Evolutionary conservation across 345 rosid species (phyloP).

Genomic region (Nasturtium officinale): DNA sequence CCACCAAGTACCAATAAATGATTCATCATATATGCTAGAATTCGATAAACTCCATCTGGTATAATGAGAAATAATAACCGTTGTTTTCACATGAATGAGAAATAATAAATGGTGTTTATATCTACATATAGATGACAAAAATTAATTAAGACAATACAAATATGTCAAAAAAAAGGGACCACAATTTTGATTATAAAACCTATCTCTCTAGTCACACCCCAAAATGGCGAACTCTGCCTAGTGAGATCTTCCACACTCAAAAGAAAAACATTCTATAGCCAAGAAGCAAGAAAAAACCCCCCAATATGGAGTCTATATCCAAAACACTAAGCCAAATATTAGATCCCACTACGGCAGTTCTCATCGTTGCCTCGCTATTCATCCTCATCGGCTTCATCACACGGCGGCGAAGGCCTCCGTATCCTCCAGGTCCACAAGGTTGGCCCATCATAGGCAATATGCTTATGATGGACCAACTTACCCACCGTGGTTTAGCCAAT

Average conservation of each 20-base stretch:
- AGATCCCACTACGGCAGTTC: conserved; percentile 41
- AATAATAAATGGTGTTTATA: conserved; percentile 4
- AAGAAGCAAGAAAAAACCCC: not conserved
- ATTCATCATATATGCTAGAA: not conserved
- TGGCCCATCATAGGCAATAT: conserved; percentile 84
- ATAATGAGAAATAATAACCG: not conserved
- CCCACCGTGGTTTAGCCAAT: conserved; percentile 82
- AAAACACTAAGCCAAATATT: conserved; percentile 40
- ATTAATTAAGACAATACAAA: not conserved
- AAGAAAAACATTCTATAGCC: conserved; percentile 1
- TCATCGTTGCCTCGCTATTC: conserved; percentile 48
- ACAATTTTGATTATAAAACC: conserved; percentile 42
- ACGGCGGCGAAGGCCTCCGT: conserved; percentile 51
- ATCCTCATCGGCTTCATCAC: conserved; percentile 49
- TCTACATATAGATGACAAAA: conserved; percentile 18
- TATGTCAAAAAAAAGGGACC: conserved; percentile 32
- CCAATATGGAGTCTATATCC: conserved; percentile 42
- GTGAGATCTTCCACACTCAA: conserved; percentile 15
- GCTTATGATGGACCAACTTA: conserved; percentile 87
- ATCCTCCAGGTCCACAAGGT: conserved; percentile 93
- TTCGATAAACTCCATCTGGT: not conserved
- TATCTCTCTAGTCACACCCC: conserved; percentile 21
- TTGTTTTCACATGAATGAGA: not conserved
- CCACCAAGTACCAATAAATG: conserved; percentile 1
- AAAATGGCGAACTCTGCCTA: conserved; percentile 31